These are phyloP conservation scores for Austroboletus niveus DNA, from an alignment of 1,284 basidiomycete genomes.

Conservation along the genomic window DNA sequence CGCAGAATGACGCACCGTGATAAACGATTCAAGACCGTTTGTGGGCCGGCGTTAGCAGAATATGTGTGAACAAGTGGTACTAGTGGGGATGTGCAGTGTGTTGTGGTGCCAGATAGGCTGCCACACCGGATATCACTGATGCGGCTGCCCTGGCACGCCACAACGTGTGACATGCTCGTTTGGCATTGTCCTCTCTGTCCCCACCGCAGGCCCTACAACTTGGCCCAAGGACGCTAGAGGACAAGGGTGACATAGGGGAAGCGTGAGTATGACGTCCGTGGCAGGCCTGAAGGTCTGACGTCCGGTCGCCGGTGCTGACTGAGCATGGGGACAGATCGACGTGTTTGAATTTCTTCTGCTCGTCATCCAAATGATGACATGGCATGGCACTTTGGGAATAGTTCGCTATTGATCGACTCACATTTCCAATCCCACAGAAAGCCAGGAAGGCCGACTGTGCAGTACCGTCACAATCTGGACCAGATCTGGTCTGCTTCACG, in stretches of 20 bases:
- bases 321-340: too few relatives aligned
- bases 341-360: background rate
- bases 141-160: constrained; percentile 12
- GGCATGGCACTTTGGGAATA: background rate
- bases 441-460: constrained; percentile 1
- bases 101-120: too few relatives aligned
- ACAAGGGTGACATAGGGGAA: background rate
- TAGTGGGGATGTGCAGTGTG: background rate
- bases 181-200: constrained; percentile 9
- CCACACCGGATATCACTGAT: too few relatives aligned
- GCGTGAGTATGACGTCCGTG: constrained; percentile 5
- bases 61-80: background rate
- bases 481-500: constrained; percentile 3
- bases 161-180: constrained; percentile 9
- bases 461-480: constrained; percentile 8
- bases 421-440: constrained; percentile 20
- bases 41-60: constrained; percentile 14
- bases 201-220: constrained; percentile 9
- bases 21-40: background rate
- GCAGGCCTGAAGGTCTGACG: too few relatives aligned
- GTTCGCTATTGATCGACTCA: constrained; percentile 17
- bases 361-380: constrained; percentile 6
- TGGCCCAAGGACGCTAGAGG: background rate
- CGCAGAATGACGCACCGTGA: constrained; percentile 11
- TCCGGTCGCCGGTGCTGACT: too few relatives aligned